Evolutionary conservation across 2,329 filamentous ascomycete species (phyloP), one percentile per base, ranked within the genome.

Genomic region (Chrysosporium queenslandicum): DNA sequence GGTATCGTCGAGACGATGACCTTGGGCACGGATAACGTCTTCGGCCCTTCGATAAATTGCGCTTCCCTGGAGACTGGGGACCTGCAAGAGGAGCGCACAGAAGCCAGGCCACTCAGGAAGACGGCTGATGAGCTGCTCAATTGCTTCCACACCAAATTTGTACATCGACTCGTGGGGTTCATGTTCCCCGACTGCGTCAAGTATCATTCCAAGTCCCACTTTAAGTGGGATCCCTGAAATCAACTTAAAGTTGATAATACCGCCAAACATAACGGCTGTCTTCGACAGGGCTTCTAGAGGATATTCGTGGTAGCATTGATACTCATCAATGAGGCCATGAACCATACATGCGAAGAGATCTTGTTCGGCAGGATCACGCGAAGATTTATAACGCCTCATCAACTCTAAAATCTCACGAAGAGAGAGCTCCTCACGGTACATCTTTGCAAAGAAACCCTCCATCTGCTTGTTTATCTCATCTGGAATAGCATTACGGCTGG

Each of bases 311-410:
- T 96, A 98, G 64, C 95, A 94, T 52, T 85, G 85, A 66, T 96
- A 98, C 71, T 98, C 92, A 61, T 98, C 92, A 61, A 98, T 96
- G 3, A 98, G 75, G 0, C 92, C 92, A 63, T 96, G 90, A 32
- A 98, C 94, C 89, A 98, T 98, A 71, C 91, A 96, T 12, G 91
- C 87, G 66, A 98, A 98, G 5, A 96, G 79, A 65, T 98, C 92
- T 66, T 97, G 92, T 55, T 96, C 88, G 14, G 84, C 74, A 1
- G 87, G 78, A 55, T 92, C 86, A 45, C 82, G 81, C 0, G 94
- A 97, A 52, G 82, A 82, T 67, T 98, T 97, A 72, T 95, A 94
- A 52, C 80, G 79, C 58, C 88, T 83, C 62, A 98, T 79, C 36
- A 88, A 80, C 56, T 86, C 83, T 48, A 98, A 85, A 58, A 98